Percentiles rank a stretch among this genome's conserved stretches.
Evolutionary conservation across 768 basidiomycete genomes (phyloP).

Genomic region (Neoboletus subvelutipes): DNA sequence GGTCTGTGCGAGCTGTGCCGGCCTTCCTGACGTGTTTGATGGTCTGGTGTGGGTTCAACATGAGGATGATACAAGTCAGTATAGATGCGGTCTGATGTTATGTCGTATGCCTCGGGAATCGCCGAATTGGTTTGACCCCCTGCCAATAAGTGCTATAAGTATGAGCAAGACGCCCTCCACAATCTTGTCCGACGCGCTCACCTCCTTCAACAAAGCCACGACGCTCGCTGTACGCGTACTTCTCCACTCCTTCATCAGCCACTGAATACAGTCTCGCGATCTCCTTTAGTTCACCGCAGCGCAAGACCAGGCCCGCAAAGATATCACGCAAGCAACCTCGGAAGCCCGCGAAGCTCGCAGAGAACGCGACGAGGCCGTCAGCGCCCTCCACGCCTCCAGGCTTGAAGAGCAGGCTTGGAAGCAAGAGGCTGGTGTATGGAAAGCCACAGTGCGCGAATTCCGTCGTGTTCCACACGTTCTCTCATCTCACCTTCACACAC

Average conservation of each 20-base stretch:
- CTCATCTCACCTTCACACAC: constrained; percentile 4
- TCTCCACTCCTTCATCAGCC: background rate
- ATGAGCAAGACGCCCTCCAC: constrained; percentile 37
- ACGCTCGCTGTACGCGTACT: constrained; percentile 38
- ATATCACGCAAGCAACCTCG: constrained; percentile 47
- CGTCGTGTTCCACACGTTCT: constrained; percentile 9
- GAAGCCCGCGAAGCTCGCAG: constrained; percentile 48
- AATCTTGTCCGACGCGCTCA: constrained; percentile 43
- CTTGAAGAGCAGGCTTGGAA: constrained; percentile 51
- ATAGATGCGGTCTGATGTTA: constrained; percentile 1
- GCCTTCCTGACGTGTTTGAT: background rate
- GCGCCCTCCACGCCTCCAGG: constrained; percentile 43
- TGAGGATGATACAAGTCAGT: too few species aligned
- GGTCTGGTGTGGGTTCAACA: background rate
- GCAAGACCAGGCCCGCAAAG: constrained; percentile 54
- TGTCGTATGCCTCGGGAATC: constrained; percentile 16
- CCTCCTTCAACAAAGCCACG: constrained; percentile 40
- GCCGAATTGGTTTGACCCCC: constrained; percentile 23
- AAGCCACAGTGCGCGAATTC: constrained; percentile 47
- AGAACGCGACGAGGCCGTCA: constrained; percentile 51
- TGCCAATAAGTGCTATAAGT: constrained; percentile 5
- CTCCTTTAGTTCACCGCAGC: constrained; percentile 48
- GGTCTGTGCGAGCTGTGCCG: too few species aligned
- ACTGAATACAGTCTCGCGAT: constrained; percentile 2
- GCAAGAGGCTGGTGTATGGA: constrained; percentile 38